Evolutionary conservation across 78 protist species (phyloP), one percentile per base, ranked within the genome.

Genomic region (Dictyostelium brefeldianum): DNA sequence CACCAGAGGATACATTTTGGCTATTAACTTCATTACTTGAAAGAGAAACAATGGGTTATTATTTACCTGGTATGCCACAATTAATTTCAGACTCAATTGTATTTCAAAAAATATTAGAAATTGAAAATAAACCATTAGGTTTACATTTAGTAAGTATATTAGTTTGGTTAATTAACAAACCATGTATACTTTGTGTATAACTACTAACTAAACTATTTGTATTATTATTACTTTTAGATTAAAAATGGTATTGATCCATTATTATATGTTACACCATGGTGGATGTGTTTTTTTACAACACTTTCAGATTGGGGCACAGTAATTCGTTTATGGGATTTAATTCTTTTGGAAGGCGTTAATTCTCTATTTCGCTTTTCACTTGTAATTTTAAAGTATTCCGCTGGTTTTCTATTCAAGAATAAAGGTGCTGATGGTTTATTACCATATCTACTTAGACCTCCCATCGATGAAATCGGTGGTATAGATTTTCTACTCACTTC

Each of bases 201-300:
- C n/a, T n/a, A n/a, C n/a, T n/a, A n/a, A n/a, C n/a, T n/a, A n/a
- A n/a, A n/a, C n/a, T n/a, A 5, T 75, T n/a, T n/a, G n/a, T n/a
- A n/a, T n/a, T n/a, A n/a, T n/a, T n/a, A n/a, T n/a, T n/a, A n/a
- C n/a, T n/a, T n/a, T n/a, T n/a, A 82, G 83, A 57, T 27, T 18
- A 74, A 36, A 25, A 85, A 85, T 85, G 92, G 92, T 29, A 85
- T 85, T 22, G 92, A 85, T 85, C 92, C 92, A 46, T 62, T 85
- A 43, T 29, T 85, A 46, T 85, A 85, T 75, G 92, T 85, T 59
- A 85, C 92, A 57, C 92, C 92, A 74, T 85, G 92, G 92, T 85
- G 92, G 92, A 85, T 85, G 92, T 85, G 92, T 51, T 85, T 85
- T 65, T 85, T 85, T 75, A 85, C 92, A 36, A 85, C 92, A 17